phyloP scores from a whole-genome alignment of 106 monocot species.

The Platanthera guangdongensis region DNA sequence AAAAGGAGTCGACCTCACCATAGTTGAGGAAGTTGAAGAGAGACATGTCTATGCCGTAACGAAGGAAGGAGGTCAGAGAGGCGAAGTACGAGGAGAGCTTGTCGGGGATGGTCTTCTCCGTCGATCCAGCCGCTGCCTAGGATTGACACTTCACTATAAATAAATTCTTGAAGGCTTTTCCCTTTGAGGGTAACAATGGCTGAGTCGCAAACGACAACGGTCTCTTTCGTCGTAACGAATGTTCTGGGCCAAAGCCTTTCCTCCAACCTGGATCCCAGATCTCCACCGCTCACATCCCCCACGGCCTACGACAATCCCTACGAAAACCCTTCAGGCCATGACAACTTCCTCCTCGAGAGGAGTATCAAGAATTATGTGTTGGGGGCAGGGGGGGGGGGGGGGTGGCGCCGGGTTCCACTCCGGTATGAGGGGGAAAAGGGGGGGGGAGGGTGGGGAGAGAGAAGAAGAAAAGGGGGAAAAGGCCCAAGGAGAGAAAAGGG shows the following conservation, averaged over 20 bases:
- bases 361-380: too few species aligned
- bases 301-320: conserved; percentile 14
- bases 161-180: conserved; percentile 10
- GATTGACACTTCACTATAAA: background rate
- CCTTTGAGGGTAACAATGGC: conserved; percentile 18
- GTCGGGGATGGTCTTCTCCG: background rate
- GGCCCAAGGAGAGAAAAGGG: too few species aligned
- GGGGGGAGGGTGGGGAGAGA: too few species aligned
- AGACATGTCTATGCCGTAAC: background rate
- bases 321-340: conserved; percentile 1
- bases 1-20: conserved; percentile 15
- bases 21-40: conserved; percentile 8
- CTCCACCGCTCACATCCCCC: conserved; percentile 46
- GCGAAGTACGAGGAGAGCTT: background rate
- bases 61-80: conserved; percentile 14
- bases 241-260: conserved; percentile 16
- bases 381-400: too few species aligned
- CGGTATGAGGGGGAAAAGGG: too few species aligned
- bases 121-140: background rate
- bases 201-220: conserved; percentile 6
- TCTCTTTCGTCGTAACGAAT: conserved; percentile 7
- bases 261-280: conserved; percentile 22
- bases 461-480: too few species aligned
- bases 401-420: too few species aligned
- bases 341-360: too few species aligned